Percentiles rank a stretch among this genome's conserved stretches.
Conservation (phyloP, 2,329 filamentous ascomycete genomes). For the Fusarium kyushuense region DNA sequence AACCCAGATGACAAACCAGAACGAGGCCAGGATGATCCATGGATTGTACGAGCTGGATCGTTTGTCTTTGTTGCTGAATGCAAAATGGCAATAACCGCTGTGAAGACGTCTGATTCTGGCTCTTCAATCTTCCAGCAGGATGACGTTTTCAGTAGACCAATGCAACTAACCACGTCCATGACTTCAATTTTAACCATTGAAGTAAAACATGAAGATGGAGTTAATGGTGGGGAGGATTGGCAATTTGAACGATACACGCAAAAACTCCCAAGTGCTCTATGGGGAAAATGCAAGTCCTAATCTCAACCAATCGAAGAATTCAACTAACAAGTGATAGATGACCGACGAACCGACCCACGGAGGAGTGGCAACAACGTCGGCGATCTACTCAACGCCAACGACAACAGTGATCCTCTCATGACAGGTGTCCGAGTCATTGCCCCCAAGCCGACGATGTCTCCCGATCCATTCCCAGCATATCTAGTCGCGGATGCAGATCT, state of each 20-base stretch:
- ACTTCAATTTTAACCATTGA: not conserved
- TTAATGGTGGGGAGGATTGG: not conserved
- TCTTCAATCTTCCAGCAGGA: not conserved
- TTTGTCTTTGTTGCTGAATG: slow-evolving; percentile 15
- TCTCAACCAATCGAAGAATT: no score
- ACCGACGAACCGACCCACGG: not conserved
- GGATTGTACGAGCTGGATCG: not conserved
- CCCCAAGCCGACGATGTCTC: slow-evolving; percentile 5
- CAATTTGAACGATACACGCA: slow-evolving; percentile 4
- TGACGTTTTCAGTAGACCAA: slow-evolving; percentile 13
- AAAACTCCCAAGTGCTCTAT: slow-evolving; percentile 5
- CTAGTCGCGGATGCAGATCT: slow-evolving; percentile 13
- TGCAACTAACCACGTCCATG: not conserved
- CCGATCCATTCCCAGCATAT: slow-evolving; percentile 1
- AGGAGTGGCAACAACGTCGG: slow-evolving; percentile 7
- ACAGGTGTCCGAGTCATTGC: slow-evolving; percentile 10
- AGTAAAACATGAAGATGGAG: not conserved
- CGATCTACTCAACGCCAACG: not conserved
- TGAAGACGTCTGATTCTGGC: not conserved
- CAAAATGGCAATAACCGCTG: slow-evolving; percentile 9
- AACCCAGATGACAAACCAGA: not conserved
- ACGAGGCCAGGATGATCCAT: not conserved
- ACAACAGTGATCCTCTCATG: slow-evolving; percentile 6
- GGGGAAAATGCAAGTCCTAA: not conserved
- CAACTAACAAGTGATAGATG: not conserved